Percentiles rank a stretch among this genome's conserved stretches.
Evolutionary conservation across 495 filamentous ascomycete genomes (phyloP).

Genomic region (Penicillium herquei): DNA sequence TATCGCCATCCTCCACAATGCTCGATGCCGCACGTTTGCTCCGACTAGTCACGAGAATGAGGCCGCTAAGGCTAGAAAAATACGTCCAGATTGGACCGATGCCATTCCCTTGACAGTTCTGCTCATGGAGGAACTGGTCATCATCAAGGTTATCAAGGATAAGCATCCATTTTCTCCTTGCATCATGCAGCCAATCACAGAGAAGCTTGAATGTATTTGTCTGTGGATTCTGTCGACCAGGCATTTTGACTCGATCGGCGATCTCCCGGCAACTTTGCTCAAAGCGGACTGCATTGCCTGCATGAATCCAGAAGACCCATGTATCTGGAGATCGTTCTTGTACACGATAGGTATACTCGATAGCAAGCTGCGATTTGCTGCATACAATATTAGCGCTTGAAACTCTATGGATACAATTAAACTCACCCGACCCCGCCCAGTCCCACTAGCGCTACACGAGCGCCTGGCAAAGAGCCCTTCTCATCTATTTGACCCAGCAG

Average conservation of each 20-base stretch:
- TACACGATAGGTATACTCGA: constrained; percentile 37
- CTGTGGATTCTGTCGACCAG: constrained; percentile 33
- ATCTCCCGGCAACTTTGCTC: constrained; percentile 40
- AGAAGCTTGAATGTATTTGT: constrained; percentile 41
- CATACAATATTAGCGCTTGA: background rate
- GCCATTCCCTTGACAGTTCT: background rate
- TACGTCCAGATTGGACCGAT: background rate
- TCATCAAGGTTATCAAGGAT: constrained; percentile 17
- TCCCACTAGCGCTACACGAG: constrained; percentile 26
- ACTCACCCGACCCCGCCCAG: constrained; percentile 37
- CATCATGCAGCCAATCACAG: constrained; percentile 36
- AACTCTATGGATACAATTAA: constrained; percentile 11
- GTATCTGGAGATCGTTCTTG: constrained; percentile 36
- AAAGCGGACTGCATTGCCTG: constrained; percentile 36
- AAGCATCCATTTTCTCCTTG: constrained; percentile 15
- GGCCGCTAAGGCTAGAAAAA: background rate
- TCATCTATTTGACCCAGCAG: constrained; percentile 23
- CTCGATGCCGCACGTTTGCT: constrained; percentile 20
- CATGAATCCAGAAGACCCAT: constrained; percentile 53
- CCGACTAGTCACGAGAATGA: constrained; percentile 39
- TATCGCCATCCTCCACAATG: constrained; percentile 31
- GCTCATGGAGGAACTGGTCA: constrained; percentile 21
- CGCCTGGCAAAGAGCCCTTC: constrained; percentile 18
- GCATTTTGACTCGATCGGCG: constrained; percentile 34
- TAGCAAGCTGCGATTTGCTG: constrained; percentile 42